A percentile compares a stretch with the other conserved stretches of the same genome.
Conservation (phyloP, 2,329 filamentous ascomycete species). For the Phaeosphaeriaceae sp. region DNA sequence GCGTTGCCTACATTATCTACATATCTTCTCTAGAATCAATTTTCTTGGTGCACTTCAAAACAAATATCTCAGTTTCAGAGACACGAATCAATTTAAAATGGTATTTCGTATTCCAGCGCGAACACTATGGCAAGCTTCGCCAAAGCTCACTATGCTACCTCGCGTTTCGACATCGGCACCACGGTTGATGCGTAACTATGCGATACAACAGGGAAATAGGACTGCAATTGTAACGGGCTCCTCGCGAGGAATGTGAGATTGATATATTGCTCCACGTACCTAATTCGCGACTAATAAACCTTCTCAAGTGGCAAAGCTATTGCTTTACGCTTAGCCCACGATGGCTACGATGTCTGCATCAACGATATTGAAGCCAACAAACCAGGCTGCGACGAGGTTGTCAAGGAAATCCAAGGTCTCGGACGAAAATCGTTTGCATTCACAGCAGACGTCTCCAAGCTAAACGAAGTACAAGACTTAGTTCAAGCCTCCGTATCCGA, state of each 20-base stretch:
- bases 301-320: constrained; percentile 63
- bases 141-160: constrained; percentile 16
- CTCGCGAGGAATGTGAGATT: constrained; percentile 45
- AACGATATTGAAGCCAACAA: constrained; percentile 66
- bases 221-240: constrained; percentile 50
- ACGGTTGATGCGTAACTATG: constrained; percentile 33
- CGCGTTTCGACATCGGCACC: constrained; percentile 20
- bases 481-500: constrained; percentile 59
- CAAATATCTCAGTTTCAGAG: not conserved
- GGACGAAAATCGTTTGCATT: constrained; percentile 62
- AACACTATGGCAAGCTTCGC: constrained; percentile 26
- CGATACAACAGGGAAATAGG: constrained; percentile 24
- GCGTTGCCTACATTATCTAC: not conserved
- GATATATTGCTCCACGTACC: not conserved
- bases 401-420: constrained; percentile 59
- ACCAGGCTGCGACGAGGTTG: constrained; percentile 59
- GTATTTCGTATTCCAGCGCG: constrained; percentile 27
- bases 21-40: not conserved
- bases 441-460: constrained; percentile 66
- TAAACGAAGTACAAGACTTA: constrained; percentile 59
- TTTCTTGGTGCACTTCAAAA: not conserved
- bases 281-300: constrained; percentile 1
- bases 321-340: constrained; percentile 66
- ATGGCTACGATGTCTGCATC: constrained; percentile 71
- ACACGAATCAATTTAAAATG: constrained; percentile 17